Evolutionary conservation across 768 basidiomycete species (phyloP).

Genomic region (Asterophora parasitica): DNA sequence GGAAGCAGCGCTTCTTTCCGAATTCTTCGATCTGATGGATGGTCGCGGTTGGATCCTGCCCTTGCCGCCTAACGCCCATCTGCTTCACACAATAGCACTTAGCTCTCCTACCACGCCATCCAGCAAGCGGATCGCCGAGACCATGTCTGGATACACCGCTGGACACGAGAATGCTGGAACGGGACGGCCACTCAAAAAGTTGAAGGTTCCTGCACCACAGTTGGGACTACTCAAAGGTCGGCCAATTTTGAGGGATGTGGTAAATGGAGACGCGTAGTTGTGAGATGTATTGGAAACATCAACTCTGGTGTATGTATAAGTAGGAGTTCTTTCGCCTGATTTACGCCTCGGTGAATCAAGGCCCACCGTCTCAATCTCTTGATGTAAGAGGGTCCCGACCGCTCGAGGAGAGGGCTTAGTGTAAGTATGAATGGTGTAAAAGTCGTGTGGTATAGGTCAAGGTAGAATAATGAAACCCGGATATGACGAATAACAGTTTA

Average conservation of each 20-base stretch:
- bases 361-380: too few species aligned
- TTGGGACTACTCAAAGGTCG: conserved; percentile 49
- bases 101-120: conserved; percentile 6
- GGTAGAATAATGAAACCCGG: too few species aligned
- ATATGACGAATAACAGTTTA: too few species aligned
- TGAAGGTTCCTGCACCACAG: conserved; percentile 23
- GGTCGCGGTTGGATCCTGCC: conserved; percentile 63
- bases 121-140: conserved; percentile 25
- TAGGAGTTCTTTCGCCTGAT: too few species aligned
- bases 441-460: too few species aligned
- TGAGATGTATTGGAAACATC: not conserved
- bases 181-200: conserved; percentile 31
- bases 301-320: too few species aligned
- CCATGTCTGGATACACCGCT: conserved; percentile 1
- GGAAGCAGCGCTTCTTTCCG: conserved; percentile 51
- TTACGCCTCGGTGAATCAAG: too few species aligned
- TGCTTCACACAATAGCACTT: conserved; percentile 35
- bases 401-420: too few species aligned
- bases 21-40: conserved; percentile 80
- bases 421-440: too few species aligned
- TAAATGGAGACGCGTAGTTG: conserved; percentile 35
- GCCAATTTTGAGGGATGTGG: conserved; percentile 57
- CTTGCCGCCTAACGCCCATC: conserved; percentile 52
- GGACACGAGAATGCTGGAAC: conserved; percentile 6
- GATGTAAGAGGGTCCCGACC: too few species aligned